Evolutionary conservation across 169 alveolate genomes (phyloP).

Genomic region (Plasmodium gallinaceum): DNA sequence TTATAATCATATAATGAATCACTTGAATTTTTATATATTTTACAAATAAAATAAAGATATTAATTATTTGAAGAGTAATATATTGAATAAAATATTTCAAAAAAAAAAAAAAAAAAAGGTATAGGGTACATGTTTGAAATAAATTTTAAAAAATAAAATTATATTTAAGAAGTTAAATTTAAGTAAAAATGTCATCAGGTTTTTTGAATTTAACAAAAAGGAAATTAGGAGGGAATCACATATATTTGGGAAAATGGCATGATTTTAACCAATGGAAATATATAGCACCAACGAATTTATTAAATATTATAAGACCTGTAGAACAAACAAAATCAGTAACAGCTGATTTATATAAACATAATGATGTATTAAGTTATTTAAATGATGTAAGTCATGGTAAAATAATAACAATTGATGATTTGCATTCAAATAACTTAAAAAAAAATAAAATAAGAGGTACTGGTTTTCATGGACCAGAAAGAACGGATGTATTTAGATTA

Average conservation of each 20-base stretch:
- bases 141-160: no score
- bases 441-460: conserved; percentile 86
- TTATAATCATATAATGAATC: no score
- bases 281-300: conserved; percentile 84
- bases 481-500: conserved; percentile 87
- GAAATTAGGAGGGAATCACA: conserved; percentile 69
- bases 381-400: conserved; percentile 81
- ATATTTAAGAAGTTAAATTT: no score
- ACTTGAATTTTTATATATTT: no score
- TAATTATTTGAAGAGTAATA: background rate
- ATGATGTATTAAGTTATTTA: conserved; percentile 80
- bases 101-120: no score
- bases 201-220: conserved; percentile 28
- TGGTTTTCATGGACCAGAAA: conserved; percentile 93
- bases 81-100: background rate
- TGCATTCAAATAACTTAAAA: conserved; percentile 74
- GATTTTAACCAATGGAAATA: conserved; percentile 86
- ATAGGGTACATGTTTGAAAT: no score
- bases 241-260: conserved; percentile 84
- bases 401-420: conserved; percentile 82
- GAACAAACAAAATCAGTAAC: conserved; percentile 80
- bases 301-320: conserved; percentile 83
- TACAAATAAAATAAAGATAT: background rate
- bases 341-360: conserved; percentile 77
- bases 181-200: conserved; percentile 35